phyloP scores from a whole-genome alignment of 805 yeast species.

The Candida quercuum region DNA sequence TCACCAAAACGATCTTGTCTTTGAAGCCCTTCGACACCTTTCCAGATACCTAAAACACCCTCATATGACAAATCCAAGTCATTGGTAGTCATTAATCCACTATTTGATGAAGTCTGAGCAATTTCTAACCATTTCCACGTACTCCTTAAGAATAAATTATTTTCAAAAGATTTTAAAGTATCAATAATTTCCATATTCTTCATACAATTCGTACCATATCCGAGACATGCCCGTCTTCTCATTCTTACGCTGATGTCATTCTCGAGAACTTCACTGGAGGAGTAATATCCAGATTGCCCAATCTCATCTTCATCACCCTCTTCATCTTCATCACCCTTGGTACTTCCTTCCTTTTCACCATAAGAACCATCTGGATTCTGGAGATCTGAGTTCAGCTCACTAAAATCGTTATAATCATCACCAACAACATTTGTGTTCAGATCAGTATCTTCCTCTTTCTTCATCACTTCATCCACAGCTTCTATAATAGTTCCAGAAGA shows the following conservation, averaged over 20 bases:
- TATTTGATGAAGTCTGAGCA: slow-evolving; percentile 57
- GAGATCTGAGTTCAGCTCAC: slow-evolving; percentile 9
- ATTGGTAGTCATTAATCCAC: slow-evolving; percentile 62
- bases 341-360: slow-evolving; percentile 1
- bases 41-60: slow-evolving; percentile 91
- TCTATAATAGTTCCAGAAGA: slow-evolving; percentile 44
- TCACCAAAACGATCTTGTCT: slow-evolving; percentile 42
- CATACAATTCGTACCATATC: slow-evolving; percentile 68
- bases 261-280: slow-evolving; percentile 42
- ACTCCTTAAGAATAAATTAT: slow-evolving; percentile 53
- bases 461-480: slow-evolving; percentile 26
- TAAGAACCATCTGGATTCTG: no score
- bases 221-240: slow-evolving; percentile 62
- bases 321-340: slow-evolving; percentile 11
- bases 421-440: slow-evolving; percentile 12
- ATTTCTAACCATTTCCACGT: slow-evolving; percentile 91
- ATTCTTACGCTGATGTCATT: slow-evolving; percentile 75
- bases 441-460: slow-evolving; percentile 15
- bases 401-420: slow-evolving; percentile 27
- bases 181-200: slow-evolving; percentile 58
- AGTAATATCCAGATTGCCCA: slow-evolving; percentile 22
- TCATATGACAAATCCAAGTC: slow-evolving; percentile 78
- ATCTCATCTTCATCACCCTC: slow-evolving; percentile 20
- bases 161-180: slow-evolving; percentile 44
- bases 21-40: slow-evolving; percentile 51